Evolutionary conservation across 352 stramenopile species (phyloP), one percentile per base, ranked within the genome.

Genomic region (Ophiocytium majus): DNA sequence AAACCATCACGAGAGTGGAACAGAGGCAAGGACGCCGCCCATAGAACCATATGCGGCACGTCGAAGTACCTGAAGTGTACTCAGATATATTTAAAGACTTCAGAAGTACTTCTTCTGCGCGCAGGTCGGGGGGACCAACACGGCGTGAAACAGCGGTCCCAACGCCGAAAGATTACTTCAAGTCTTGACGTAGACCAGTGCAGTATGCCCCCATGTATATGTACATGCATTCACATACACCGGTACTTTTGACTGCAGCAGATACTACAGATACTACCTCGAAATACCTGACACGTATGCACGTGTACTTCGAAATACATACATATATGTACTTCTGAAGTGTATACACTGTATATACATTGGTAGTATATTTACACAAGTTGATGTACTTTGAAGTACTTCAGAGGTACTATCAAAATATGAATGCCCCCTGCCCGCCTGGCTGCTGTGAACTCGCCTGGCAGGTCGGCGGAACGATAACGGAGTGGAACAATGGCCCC

Each of bases 391-490:
- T 14, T 57, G 43, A 57, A 57, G 5, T 57, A 5, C 5, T 57
- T 57, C 43, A 57, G 43, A 5, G 43, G 43, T 14, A 57, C 14
- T 14, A 5, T 14, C 43, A 5, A 5, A 57, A 5, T 5, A 57
- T 57, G 43, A 57, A 57, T 57, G 5, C 43, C 5, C 43, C 5
- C 14, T 57, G 5, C 43, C 5, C 43, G 14, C 14, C 14, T 57
- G 43, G 5, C 14, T 14, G 14, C 14, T 14, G 14, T 57, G 43
- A 57, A 57, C 14, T 57, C 43, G 14, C 43, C 5, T 57, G 32
- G 5, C 35, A 78, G 66, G 66, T 78, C 32, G 66, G 66, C 32
- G 66, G 66, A 43, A 78, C 66, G 5, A 17, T 78, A 5, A 78
- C 66, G 32, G 5, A 78, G 35, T 78, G 17, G 5, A 17, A 14